Evolutionary conservation across 495 filamentous ascomycete genomes (phyloP), one percentile per base, ranked within the genome.

Genomic region (Clohesyomyces aquaticus): DNA sequence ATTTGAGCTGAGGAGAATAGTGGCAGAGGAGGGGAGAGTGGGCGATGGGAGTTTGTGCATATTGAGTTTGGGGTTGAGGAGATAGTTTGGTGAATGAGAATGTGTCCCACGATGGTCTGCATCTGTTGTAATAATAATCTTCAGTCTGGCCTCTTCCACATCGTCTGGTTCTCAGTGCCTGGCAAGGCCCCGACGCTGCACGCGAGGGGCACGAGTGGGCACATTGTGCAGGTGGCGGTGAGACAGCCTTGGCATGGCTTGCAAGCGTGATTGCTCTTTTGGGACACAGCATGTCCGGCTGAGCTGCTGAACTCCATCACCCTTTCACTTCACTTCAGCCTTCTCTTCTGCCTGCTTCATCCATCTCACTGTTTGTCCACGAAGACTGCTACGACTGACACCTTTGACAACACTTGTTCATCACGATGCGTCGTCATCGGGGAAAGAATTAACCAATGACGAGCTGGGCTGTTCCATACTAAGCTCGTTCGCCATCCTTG

Each of bases 41-140:
- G n/a, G n/a, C n/a, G n/a, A n/a, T n/a, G n/a, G n/a, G 35, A 18
- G 21, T 57, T 42, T 61, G 25, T 63, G 60, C 56, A 51, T 51
- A 63, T 63, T 55, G 18, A 48, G 48, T 38, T 35, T 19, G 59
- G 51, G 38, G 12, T 43, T 25, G n/a, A 1, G 55, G n/a, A 41
- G 9, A 3, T 10, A 25, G 16, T 38, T 38, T 59, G 35, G 50
- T 59, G 56, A 59, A 50, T 59, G 6, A 25, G 38, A 58, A 58
- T 27, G 55, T 26, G 22, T 35, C 19, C n/a, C n/a, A n/a, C n/a
- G n/a, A n/a, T n/a, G n/a, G n/a, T n/a, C n/a, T n/a, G n/a, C n/a
- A n/a, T n/a, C n/a, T n/a, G n/a, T n/a, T n/a, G n/a, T n/a, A n/a
- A n/a, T n/a, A n/a, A n/a, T n/a, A n/a, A n/a, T n/a, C n/a, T n/a